Conservation (phyloP, 371 early-diverging fungal species). For the Smittium mucronatum region DNA sequence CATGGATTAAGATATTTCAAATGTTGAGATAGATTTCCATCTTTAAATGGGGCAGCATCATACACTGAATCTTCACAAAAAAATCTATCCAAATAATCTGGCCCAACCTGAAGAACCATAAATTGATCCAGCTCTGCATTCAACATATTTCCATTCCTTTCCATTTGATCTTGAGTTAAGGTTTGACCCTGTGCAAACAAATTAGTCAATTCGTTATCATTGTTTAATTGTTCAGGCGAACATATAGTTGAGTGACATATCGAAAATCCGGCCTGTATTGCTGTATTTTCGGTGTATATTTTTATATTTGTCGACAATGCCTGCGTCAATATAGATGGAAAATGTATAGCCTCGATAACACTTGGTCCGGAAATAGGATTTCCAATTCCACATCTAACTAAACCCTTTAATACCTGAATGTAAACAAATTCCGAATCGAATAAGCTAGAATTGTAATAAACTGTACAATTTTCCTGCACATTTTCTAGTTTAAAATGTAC, state of each 20-base stretch:
- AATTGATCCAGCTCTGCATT: neutral
- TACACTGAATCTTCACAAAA: neutral
- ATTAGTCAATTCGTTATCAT: neutral
- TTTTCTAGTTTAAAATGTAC: neutral
- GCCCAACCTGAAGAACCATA: neutral
- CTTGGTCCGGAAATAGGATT: neutral
- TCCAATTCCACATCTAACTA: neutral
- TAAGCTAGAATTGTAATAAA: neutral
- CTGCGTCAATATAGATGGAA: neutral
- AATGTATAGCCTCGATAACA: neutral
- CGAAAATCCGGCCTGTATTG: neutral
- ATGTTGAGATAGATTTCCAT: neutral
- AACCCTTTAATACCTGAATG: neutral
- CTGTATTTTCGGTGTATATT: neutral
- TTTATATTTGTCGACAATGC: neutral
- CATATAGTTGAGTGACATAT: constrained; percentile 1
- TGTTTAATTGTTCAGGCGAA: neutral
- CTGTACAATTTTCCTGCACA: neutral
- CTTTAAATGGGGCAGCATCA: neutral
- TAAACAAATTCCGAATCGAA: neutral
- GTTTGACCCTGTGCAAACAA: neutral
- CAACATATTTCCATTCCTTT: neutral
- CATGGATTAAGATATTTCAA: neutral
- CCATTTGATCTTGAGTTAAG: neutral
- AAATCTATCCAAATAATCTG: neutral